Conservation (phyloP, 179 eudicot genomes). For the Pouteria campechiana region DNA sequence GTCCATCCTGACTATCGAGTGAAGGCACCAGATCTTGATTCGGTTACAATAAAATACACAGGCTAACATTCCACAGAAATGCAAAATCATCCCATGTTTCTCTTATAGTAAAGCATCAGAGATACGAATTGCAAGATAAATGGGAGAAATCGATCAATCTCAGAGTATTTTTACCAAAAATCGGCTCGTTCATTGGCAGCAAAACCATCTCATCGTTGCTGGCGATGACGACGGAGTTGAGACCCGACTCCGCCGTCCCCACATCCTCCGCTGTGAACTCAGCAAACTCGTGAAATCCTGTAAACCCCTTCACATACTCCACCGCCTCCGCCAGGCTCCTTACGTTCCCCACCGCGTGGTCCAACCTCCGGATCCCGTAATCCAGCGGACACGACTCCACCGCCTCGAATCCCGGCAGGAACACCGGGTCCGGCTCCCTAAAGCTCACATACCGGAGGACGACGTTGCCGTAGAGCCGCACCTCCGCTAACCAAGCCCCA, state of each 20-base stretch:
- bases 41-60: too few species aligned
- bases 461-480: conserved; percentile 70
- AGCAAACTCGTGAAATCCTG: conserved; percentile 89
- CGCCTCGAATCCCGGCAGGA: conserved; percentile 60
- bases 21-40: too few species aligned
- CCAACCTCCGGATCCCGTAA: conserved; percentile 61
- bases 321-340: conserved; percentile 40
- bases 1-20: too few species aligned
- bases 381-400: conserved; percentile 40
- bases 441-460: conserved; percentile 64
- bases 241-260: conserved; percentile 79
- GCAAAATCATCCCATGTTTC: too few species aligned
- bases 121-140: too few species aligned
- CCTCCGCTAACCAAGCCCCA: conserved; percentile 38
- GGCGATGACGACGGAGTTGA: conserved; percentile 72
- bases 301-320: conserved; percentile 54
- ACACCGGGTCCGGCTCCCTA: conserved; percentile 7
- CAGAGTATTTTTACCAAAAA: too few species aligned
- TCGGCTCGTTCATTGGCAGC: conserved; percentile 82
- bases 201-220: conserved; percentile 67
- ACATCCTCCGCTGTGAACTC: conserved; percentile 83
- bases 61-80: too few species aligned
- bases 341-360: conserved; percentile 90
- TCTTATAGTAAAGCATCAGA: too few species aligned
- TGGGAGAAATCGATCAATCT: too few species aligned